A percentile compares a stretch with the other conserved stretches of the same genome.
Evolutionary conservation across 148 eudicot species (phyloP).

Genomic region (Rhododendron vialii): DNA sequence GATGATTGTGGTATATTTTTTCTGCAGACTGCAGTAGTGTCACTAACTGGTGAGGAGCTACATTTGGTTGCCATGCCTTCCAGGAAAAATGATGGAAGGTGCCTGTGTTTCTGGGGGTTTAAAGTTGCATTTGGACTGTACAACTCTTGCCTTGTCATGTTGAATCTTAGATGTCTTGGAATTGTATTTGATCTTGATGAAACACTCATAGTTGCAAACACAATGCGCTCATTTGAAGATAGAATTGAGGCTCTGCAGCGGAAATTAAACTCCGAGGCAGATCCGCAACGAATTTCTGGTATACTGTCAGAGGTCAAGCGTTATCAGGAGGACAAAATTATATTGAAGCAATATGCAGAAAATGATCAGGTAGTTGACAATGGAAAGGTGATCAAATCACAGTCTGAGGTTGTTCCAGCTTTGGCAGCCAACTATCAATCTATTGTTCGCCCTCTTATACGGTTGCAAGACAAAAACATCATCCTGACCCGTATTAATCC

Average conservation of each 20-base stretch:
- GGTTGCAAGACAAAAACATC: constrained; percentile 80
- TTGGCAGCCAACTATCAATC: constrained; percentile 77
- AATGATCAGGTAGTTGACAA: constrained; percentile 87
- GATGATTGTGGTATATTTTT: not conserved
- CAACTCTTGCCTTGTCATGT: constrained; percentile 75
- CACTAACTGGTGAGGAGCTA: constrained; percentile 65
- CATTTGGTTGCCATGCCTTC: constrained; percentile 95
- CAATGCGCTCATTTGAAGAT: constrained; percentile 96
- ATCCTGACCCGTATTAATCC: constrained; percentile 98
- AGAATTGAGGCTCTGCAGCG: constrained; percentile 81
- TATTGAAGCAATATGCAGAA: constrained; percentile 93
- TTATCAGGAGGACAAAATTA: constrained; percentile 83
- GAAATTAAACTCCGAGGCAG: constrained; percentile 62
- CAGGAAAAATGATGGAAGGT: constrained; percentile 40
- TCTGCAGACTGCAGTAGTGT: constrained; percentile 73
- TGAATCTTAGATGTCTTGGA: constrained; percentile 95
- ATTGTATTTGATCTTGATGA: constrained; percentile 99
- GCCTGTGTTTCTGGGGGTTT: constrained; percentile 87
- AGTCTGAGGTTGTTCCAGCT: constrained; percentile 85
- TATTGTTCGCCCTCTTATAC: constrained; percentile 77
- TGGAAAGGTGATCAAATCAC: constrained; percentile 72
- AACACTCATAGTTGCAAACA: constrained; percentile 92
- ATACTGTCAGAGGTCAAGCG: constrained; percentile 91
- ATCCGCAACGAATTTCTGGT: constrained; percentile 72
- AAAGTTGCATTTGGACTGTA: constrained; percentile 57